Evolutionary conservation across 805 yeast genomes (phyloP), one percentile per base, ranked within the genome.

Genomic region (Sugiyamaella qingdaonensis): DNA sequence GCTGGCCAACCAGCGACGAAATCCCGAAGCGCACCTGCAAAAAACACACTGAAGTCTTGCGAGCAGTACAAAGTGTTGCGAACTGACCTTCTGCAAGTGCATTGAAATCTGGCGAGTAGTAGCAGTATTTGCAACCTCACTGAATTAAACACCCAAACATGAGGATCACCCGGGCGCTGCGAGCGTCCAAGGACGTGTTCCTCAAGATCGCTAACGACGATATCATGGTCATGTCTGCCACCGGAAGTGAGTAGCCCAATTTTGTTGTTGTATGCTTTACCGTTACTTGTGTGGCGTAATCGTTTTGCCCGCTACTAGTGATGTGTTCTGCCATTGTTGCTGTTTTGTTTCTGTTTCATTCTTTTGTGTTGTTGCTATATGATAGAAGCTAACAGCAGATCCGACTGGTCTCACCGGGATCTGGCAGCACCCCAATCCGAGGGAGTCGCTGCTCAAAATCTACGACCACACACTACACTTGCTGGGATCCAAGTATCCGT

Each of bases 351-450:
- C 8, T 35, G 14, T 35, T 35, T 8, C 8, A n/a, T 8, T 7
- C 7, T 24, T 24, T 24, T 24, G 3, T 24, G 29, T 18, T 13
- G 2, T 41, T 24, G 29, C 7, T 24, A 24, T 24, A 24, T 24
- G 29, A 24, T 24, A n/a, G 29, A 14, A 33, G 21, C 44, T 36
- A 53, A 54, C 46, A 43, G 19, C 37, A 54, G 61, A 81, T 61
- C 92, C 92, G 31, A 88, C 95, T 18, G 96, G 96, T 59, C 61
- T 88, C 56, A 79, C 96, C 2, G 95, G 94, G 1, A 69, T 88
- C 57, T 76, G 72, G 64, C 86, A 84, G 67, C 94, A 87, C 68
- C 95, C 95, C 48, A 79, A 84, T 66, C 95, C 96, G 51, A 80
- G 88, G 68, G 91, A 92, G 1, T 87, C 90, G 2, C 75, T 88